Percentiles rank a stretch among this genome's conserved stretches.
Conservation (phyloP, 2,329 filamentous ascomycete genomes). For the Colletotrichum endophyticum region DNA sequence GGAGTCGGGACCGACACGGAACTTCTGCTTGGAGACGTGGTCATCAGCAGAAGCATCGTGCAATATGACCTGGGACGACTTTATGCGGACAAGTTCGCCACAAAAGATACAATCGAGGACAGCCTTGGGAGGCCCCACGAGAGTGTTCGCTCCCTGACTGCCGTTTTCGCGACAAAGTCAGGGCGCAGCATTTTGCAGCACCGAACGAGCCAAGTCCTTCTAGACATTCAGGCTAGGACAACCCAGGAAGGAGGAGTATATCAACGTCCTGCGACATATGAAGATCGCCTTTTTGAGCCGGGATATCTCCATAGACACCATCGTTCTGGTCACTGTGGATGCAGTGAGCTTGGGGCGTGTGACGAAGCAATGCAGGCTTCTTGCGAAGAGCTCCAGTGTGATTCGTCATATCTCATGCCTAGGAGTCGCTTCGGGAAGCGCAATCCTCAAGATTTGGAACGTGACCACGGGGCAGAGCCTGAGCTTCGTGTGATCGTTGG, state of each 20-base stretch:
- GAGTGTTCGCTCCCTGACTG: slow-evolving; percentile 28
- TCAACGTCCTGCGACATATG: slow-evolving; percentile 26
- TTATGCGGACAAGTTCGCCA: slow-evolving; percentile 17
- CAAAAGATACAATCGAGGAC: slow-evolving; percentile 19
- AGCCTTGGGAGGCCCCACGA: slow-evolving; percentile 15
- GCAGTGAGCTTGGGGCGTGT: slow-evolving; percentile 22
- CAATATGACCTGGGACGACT: slow-evolving; percentile 26
- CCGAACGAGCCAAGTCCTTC: slow-evolving; percentile 12
- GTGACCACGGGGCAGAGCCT: too few relatives aligned
- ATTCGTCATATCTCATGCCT: slow-evolving; percentile 12
- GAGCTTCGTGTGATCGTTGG: neutral
- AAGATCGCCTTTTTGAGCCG: slow-evolving; percentile 31
- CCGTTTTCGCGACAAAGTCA: neutral
- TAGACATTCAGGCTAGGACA: slow-evolving; percentile 21
- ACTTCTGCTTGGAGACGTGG: slow-evolving; percentile 33
- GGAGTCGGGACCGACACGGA: neutral
- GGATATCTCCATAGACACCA: slow-evolving; percentile 33
- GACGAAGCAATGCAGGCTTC: slow-evolving; percentile 18
- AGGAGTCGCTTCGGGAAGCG: too few relatives aligned
- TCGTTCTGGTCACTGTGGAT: slow-evolving; percentile 1
- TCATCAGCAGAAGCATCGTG: slow-evolving; percentile 29
- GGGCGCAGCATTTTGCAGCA: slow-evolving; percentile 2
- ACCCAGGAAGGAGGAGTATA: neutral
- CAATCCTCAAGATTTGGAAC: too few relatives aligned
- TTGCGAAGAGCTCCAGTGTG: slow-evolving; percentile 32